Evolutionary conservation across 2,329 filamentous ascomycete genomes (phyloP), one percentile per base, ranked within the genome.

Genomic region (Paramyrothecium sp.): DNA sequence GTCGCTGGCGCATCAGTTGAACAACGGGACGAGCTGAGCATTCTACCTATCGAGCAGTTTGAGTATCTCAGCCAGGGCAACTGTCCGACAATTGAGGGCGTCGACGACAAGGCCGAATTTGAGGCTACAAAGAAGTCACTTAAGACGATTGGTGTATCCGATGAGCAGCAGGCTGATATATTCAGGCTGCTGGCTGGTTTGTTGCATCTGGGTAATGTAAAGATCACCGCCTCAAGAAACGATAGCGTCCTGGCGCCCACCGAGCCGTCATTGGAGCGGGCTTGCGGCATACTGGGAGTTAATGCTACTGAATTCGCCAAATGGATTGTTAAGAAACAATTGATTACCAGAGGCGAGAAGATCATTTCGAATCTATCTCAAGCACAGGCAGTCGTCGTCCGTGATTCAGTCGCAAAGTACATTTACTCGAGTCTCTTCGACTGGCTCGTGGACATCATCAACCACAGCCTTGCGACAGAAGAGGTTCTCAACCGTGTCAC

Each of bases 301-400:
- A 87, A 97, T 71, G 84, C 88, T 2, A 78, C 84, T 30, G 91
- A 93, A 64, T 98, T 99, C 70, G 89, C 95, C 53, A 97, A 94
- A 74, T 99, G 95, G 95, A 97, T 93, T 54, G 91, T 98, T 61
- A 99, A 99, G 84, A 99, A 99, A 78, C 95, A 99, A 75, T 84
- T 99, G 58, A 87, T 97, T 62, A 99, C 95, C 16, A 87, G 95
- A 70, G 95, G 93, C 51, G 95, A 99, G 74, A 98, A 97, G 80
- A 99, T 99, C 66, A 92, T 91, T 30, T 98, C 95, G 26, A 97
- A 97, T 71, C 77, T 99, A 60, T 96, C 90, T 22, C 92, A 96
- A 67, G 91, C 96, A 60, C 94, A 98, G 75, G 95, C 95, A 30
- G 85, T 90, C 41, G 94, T 99, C 57, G 95, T 99, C 16, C 88